These are phyloP conservation scores for Triglochin maritima DNA, from an alignment of 106 monocot species.

Conservation along the genomic window DNA sequence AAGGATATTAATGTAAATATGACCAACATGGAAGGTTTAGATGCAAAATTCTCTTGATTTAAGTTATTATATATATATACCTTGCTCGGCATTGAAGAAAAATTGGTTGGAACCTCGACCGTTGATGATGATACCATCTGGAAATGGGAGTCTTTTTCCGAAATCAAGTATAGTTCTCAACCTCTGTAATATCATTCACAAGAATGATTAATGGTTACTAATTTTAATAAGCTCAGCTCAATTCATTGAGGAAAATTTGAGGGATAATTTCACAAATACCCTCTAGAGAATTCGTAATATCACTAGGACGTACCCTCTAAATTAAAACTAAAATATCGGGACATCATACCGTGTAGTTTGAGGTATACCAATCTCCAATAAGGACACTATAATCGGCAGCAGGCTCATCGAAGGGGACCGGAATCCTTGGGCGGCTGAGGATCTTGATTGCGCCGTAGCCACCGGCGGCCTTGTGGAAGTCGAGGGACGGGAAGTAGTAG, in stretches of 20 bases:
- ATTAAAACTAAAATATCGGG: too few relatives aligned
- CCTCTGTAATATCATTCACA: slow-evolving; percentile 13
- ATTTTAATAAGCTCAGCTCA: too few relatives aligned
- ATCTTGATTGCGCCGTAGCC: slow-evolving; percentile 64
- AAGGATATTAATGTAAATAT: too few relatives aligned
- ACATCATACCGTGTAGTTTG: slow-evolving; percentile 13
- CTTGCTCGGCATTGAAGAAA: slow-evolving; percentile 52
- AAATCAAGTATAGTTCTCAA: slow-evolving; percentile 42
- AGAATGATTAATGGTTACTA: too few relatives aligned
- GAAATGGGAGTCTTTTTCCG: slow-evolving; percentile 46
- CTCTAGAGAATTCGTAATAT: too few relatives aligned
- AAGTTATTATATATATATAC: slow-evolving; percentile 6
- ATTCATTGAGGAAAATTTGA: too few relatives aligned
- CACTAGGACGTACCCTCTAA: too few relatives aligned
- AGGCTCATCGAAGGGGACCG: slow-evolving; percentile 62
- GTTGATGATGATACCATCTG: slow-evolving; percentile 75
- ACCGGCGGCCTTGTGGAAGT: slow-evolving; percentile 69
- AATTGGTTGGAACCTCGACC: slow-evolving; percentile 46
- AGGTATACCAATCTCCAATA: slow-evolving; percentile 67
- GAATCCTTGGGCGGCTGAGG: slow-evolving; percentile 69
- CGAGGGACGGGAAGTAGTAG: slow-evolving; percentile 71
- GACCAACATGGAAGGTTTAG: background rate
- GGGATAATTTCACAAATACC: too few relatives aligned
- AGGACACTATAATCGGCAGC: slow-evolving; percentile 66
- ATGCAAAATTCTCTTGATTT: background rate